Percentiles rank a stretch among this genome's conserved stretches.
Conservation (phyloP, 1,139 yeast genomes). For the Candida buenavistaensis region DNA sequence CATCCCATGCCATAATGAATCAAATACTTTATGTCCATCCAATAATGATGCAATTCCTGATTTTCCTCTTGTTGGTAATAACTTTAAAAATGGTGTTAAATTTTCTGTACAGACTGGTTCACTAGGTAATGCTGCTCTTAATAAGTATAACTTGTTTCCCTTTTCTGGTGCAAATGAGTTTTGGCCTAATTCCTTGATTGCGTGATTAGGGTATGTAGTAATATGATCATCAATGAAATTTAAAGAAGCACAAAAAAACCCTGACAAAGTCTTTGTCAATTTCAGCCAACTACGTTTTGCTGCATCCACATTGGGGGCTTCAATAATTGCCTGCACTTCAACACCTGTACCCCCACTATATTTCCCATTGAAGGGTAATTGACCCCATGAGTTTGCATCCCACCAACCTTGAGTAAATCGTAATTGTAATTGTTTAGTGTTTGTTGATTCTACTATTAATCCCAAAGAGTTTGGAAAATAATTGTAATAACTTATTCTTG, state of each 20-base stretch:
- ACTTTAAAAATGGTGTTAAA: constrained; percentile 86
- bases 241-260: constrained; percentile 92
- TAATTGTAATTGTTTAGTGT: constrained; percentile 74
- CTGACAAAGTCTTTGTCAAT: constrained; percentile 77
- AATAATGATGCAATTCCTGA: constrained; percentile 84
- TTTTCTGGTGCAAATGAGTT: constrained; percentile 19
- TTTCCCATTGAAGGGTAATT: constrained; percentile 69
- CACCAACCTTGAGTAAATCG: constrained; percentile 95
- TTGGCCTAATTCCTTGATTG: constrained; percentile 12
- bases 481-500: constrained; percentile 52
- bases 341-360: constrained; percentile 94
- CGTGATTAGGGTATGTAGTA: constrained; percentile 67
- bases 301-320: constrained; percentile 53
- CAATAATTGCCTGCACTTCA: constrained; percentile 86
- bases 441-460: constrained; percentile 67
- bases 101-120: constrained; percentile 98
- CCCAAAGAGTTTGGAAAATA: constrained; percentile 82
- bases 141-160: constrained; percentile 47
- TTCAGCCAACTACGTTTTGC: constrained; percentile 71
- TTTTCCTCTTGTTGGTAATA: constrained; percentile 90
- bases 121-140: constrained; percentile 88
- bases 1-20: constrained; percentile 94
- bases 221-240: constrained; percentile 81
- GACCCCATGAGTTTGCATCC: constrained; percentile 90
- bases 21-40: constrained; percentile 95